phyloP scores from a whole-genome alignment of 1,139 yeast species.

The Candida labiduridarum region DNA sequence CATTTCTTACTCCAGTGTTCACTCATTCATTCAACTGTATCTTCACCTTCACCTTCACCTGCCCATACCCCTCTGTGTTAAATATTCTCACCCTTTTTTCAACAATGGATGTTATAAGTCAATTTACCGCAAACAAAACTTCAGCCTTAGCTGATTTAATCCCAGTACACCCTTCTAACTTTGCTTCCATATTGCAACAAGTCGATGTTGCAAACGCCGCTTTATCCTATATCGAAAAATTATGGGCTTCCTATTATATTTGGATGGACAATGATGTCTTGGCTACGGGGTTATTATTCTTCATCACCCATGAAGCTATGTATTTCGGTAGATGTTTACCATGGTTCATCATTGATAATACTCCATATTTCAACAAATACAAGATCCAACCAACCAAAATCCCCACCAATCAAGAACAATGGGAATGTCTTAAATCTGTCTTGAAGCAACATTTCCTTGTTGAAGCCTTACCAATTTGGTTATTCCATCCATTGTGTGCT shows the following conservation, averaged over 20 bases:
- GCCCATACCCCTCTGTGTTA: not conserved
- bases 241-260: conserved; percentile 49
- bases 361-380: conserved; percentile 43
- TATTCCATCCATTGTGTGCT: conserved; percentile 87
- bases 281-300: conserved; percentile 49
- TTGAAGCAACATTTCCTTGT: conserved; percentile 83
- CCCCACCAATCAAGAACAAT: conserved; percentile 79
- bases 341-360: conserved; percentile 47
- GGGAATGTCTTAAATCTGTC: conserved; percentile 88
- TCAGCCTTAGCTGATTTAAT: conserved; percentile 4
- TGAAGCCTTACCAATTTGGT: conserved; percentile 95
- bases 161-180: not conserved
- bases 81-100: not conserved
- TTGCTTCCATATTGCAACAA: conserved; percentile 4
- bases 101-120: conserved; percentile 5
- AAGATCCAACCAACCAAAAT: conserved; percentile 62
- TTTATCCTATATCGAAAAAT: conserved; percentile 27
- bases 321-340: conserved; percentile 51
- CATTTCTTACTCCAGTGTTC: not conserved
- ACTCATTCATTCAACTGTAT: not conserved
- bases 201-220: not conserved
- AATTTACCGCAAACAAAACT: conserved; percentile 2
- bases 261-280: conserved; percentile 46
- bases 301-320: conserved; percentile 43
- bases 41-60: not conserved